Conservation (phyloP, 176 grass and related monocot genomes). For the Aechmea fasciata region DNA sequence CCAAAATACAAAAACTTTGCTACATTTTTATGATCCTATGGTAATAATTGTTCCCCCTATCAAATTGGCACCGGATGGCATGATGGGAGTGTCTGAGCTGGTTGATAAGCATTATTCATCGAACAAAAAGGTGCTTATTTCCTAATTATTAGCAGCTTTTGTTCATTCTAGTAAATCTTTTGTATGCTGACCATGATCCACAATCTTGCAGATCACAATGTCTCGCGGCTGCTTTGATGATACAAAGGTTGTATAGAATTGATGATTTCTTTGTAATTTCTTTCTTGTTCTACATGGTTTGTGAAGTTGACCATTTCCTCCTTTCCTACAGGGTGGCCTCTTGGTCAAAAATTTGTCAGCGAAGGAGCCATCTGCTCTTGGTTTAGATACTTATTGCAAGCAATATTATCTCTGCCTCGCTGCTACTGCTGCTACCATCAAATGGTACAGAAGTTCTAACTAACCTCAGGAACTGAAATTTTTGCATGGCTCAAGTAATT, state of each 20-base stretch:
- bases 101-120: slow-evolving; percentile 59
- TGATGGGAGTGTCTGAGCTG: slow-evolving; percentile 78
- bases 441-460: slow-evolving; percentile 38
- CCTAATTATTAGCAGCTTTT: slow-evolving; percentile 12
- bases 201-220: slow-evolving; percentile 56
- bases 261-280: slow-evolving; percentile 13
- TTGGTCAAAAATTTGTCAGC: slow-evolving; percentile 82
- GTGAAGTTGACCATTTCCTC: neutral
- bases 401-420: slow-evolving; percentile 97
- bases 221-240: slow-evolving; percentile 85
- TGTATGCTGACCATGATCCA: neutral
- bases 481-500: neutral
- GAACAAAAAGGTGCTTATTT: slow-evolving; percentile 62
- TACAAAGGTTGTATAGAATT: slow-evolving; percentile 44
- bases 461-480: neutral
- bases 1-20: slow-evolving; percentile 73
- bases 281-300: neutral
- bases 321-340: slow-evolving; percentile 49
- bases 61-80: slow-evolving; percentile 73
- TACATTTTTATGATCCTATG: slow-evolving; percentile 93
- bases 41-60: slow-evolving; percentile 68
- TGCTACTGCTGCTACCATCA: slow-evolving; percentile 71
- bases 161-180: neutral
- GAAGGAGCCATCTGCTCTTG: slow-evolving; percentile 77
- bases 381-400: slow-evolving; percentile 84